A percentile compares a stretch with the other conserved stretches of the same genome.
Conservation (phyloP, 345 rosid genomes). For the Acer saccharum region DNA sequence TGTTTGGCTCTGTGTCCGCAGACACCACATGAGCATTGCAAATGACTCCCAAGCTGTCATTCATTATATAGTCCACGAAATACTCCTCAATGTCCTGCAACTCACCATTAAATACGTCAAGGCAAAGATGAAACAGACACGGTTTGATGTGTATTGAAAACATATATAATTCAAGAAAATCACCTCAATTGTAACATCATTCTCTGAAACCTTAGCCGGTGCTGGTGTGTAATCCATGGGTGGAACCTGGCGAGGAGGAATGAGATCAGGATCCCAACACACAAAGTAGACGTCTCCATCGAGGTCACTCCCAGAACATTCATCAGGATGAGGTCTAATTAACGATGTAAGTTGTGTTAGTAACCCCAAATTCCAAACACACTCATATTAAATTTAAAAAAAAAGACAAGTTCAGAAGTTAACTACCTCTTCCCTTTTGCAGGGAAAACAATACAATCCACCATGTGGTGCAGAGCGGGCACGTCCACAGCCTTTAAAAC, state of each 20-base stretch:
- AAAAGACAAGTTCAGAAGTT: too few relatives aligned
- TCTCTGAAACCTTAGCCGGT: constrained; percentile 29
- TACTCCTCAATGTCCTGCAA: constrained; percentile 48
- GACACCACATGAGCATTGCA: constrained; percentile 39
- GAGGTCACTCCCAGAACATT: constrained; percentile 54
- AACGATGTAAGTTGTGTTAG: constrained; percentile 3
- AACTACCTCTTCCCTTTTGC: constrained; percentile 49
- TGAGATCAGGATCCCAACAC: constrained; percentile 43
- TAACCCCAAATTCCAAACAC: neutral
- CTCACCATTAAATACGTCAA: neutral
- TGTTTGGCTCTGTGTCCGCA: constrained; percentile 32
- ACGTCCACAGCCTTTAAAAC: constrained; percentile 42
- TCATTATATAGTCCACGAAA: constrained; percentile 39
- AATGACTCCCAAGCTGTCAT: constrained; percentile 48
- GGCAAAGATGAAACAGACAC: neutral
- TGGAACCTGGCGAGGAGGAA: constrained; percentile 25
- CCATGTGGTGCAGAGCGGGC: constrained; percentile 48
- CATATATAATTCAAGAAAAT: neutral
- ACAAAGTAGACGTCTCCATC: constrained; percentile 54
- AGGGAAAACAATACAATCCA: constrained; percentile 57
- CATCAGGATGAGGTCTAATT: constrained; percentile 48
- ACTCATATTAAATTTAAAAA: neutral
- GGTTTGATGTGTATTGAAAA: neutral
- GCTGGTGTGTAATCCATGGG: constrained; percentile 48
- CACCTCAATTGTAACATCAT: constrained; percentile 51